Evolutionary conservation across 345 rosid species (phyloP).

Genomic region (Turritis glabra): DNA sequence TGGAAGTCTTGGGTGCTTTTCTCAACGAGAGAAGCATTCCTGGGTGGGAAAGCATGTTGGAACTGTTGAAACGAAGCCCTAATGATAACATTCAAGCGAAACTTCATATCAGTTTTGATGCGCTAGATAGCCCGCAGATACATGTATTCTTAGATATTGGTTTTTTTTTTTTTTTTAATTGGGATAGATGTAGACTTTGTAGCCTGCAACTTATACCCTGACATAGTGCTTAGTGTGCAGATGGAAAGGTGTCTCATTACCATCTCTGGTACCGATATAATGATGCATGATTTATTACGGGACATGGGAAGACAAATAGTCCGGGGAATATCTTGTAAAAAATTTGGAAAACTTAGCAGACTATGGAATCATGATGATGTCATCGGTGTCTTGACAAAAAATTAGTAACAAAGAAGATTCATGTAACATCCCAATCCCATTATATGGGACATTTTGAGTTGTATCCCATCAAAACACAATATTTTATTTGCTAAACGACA

Average conservation of each 20-base stretch:
- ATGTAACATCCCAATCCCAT: no score
- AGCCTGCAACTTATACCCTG: conserved; percentile 21
- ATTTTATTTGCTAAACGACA: no score
- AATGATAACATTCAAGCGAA: no score
- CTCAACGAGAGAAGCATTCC: no score
- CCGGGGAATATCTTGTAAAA: conserved; percentile 7
- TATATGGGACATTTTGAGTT: no score
- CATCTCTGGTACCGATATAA: conserved; percentile 2
- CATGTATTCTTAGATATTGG: conserved; percentile 31
- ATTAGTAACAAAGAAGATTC: no score
- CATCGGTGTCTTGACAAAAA: conserved; percentile 13
- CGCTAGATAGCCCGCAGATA: background rate
- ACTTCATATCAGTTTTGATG: no score
- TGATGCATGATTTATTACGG: conserved; percentile 35
- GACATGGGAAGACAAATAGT: conserved; percentile 40
- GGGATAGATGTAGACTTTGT: conserved; percentile 25
- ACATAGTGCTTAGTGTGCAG: conserved; percentile 3
- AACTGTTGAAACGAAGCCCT: no score
- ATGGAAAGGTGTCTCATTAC: conserved; percentile 5
- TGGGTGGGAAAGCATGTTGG: no score
- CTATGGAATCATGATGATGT: conserved; percentile 30
- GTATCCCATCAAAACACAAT: no score
- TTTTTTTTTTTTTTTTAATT: conserved; percentile 30
- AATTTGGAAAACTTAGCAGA: conserved; percentile 29
- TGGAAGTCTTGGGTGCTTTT: no score